Evolutionary conservation across 768 basidiomycete species (phyloP).

Genomic region (Tricholoma hemisulphureum): DNA sequence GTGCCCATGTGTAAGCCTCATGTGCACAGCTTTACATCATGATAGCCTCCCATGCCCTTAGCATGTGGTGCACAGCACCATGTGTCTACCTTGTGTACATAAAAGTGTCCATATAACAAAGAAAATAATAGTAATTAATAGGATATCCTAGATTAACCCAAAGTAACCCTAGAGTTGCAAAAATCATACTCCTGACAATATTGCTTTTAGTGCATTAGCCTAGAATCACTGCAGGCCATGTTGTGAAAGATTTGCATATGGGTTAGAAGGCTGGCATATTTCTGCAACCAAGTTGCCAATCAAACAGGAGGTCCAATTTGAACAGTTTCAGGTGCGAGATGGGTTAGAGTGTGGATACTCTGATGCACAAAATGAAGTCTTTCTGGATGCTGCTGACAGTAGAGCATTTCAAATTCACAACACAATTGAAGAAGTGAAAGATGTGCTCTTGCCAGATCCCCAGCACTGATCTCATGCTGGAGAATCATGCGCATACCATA

Average conservation of each 20-base stretch:
- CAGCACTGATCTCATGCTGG: constrained; percentile 18
- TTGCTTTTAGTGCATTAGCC: constrained; percentile 10
- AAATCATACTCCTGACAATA: too few species aligned
- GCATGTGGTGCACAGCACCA: too few species aligned
- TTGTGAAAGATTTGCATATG: constrained; percentile 14
- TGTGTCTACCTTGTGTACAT: too few species aligned
- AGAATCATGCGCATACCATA: constrained; percentile 18
- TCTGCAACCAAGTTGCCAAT: constrained; percentile 2
- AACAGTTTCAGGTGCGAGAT: neutral
- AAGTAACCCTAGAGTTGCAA: too few species aligned
- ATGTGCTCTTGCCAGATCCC: constrained; percentile 21
- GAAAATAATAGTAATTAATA: too few species aligned
- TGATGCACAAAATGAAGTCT: too few species aligned
- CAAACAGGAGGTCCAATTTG: neutral
- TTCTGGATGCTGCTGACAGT: constrained; percentile 14
- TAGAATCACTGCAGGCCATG: constrained; percentile 2
- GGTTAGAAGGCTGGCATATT: constrained; percentile 1
- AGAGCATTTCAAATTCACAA: constrained; percentile 35
- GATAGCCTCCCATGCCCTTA: too few species aligned
- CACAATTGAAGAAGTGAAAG: constrained; percentile 24
- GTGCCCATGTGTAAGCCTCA: too few species aligned
- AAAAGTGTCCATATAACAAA: too few species aligned
- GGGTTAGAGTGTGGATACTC: too few species aligned
- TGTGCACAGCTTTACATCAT: too few species aligned
- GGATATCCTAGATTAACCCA: too few species aligned